Evolutionary conservation across 805 yeast genomes (phyloP).

Genomic region (Spathaspora sp.): DNA sequence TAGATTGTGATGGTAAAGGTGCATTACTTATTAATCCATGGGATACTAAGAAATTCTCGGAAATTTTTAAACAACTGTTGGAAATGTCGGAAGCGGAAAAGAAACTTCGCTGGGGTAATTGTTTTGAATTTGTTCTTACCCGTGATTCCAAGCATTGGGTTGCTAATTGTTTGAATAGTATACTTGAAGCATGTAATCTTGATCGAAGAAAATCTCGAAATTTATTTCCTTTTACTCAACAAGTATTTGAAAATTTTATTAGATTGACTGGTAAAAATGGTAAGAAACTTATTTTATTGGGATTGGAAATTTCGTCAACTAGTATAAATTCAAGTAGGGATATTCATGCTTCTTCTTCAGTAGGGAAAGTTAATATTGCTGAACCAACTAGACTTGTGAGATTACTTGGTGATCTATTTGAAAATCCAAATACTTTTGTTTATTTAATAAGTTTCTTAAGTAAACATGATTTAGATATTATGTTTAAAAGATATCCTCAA

Average conservation of each 20-base stretch:
- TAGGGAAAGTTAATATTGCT: slow-evolving; percentile 23
- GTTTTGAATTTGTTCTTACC: slow-evolving; percentile 54
- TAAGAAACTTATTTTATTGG: slow-evolving; percentile 40
- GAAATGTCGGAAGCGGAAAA: slow-evolving; percentile 63
- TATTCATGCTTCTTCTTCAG: not conserved
- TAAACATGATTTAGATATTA: slow-evolving; percentile 59
- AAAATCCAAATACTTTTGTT: slow-evolving; percentile 60
- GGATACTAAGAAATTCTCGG: slow-evolving; percentile 67
- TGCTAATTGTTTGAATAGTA: slow-evolving; percentile 46
- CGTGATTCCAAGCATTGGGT: slow-evolving; percentile 82
- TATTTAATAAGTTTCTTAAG: slow-evolving; percentile 68
- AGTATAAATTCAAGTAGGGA: slow-evolving; percentile 20
- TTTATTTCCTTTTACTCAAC: slow-evolving; percentile 27
- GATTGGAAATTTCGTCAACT: slow-evolving; percentile 40
- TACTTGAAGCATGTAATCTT: slow-evolving; percentile 41
- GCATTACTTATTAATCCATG: slow-evolving; percentile 87
- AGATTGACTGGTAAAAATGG: slow-evolving; percentile 13
- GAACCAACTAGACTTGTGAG: slow-evolving; percentile 59
- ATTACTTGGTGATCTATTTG: slow-evolving; percentile 55
- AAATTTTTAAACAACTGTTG: slow-evolving; percentile 60
- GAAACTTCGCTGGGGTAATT: slow-evolving; percentile 54
- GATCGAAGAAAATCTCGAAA: slow-evolving; percentile 25
- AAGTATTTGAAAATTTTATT: slow-evolving; percentile 20
- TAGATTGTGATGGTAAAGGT: slow-evolving; percentile 51
- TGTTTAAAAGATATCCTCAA: slow-evolving; percentile 62